Evolutionary conservation across 768 basidiomycete genomes (phyloP), one percentile per base, ranked within the genome.

Genomic region (Cyclocybe cylindracea): DNA sequence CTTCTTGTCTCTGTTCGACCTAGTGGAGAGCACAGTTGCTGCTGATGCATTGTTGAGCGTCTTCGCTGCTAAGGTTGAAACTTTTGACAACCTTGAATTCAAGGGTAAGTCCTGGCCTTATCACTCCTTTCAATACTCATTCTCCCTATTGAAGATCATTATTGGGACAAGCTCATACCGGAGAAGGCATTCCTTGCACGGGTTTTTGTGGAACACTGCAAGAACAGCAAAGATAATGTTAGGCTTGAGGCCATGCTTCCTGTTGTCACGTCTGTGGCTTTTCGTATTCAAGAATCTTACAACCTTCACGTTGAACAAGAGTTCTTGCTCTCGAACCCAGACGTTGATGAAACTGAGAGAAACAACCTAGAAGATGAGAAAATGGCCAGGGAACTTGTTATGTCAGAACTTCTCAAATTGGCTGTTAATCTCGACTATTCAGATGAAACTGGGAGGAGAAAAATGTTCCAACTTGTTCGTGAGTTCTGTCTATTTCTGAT

Each of bases 401-500:
- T 96, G n/a, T 76, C 82, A 0, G 92, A 98, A 67, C 78, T 98
- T 66, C 78, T 97, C 18, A 80, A 78, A 58, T 71, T 96, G 31
- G 90, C 91, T 0, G 77, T 88, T 3, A 81, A 87, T 54, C 74
- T 94, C 24, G 95, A 98, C 67, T 98, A 95, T 60, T 82, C 86
- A 0, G 96, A 98, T 70, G 94, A 97, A 67, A 90, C 89, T 53
- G 95, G 96, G 3, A 72, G 93, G 53, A 72, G 93, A 52, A 89
- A 89, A 69, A 94, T 94, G 87, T 90, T 89, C 61, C 77, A 82
- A 44, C 84, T 95, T 32, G 84, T 95, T 59, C 84, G 93, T 89
- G 55, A 68, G 89, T 84, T 53, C 39, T 35, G 18, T 19, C n/a
- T 37, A 0, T 31, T 31, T 44, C 10, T 41, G 8, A 9, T n/a